Percentiles rank a stretch among this genome's conserved stretches.
Evolutionary conservation across 441 rosid genomes (phyloP).

Genomic region (Gossypium davidsonii): DNA sequence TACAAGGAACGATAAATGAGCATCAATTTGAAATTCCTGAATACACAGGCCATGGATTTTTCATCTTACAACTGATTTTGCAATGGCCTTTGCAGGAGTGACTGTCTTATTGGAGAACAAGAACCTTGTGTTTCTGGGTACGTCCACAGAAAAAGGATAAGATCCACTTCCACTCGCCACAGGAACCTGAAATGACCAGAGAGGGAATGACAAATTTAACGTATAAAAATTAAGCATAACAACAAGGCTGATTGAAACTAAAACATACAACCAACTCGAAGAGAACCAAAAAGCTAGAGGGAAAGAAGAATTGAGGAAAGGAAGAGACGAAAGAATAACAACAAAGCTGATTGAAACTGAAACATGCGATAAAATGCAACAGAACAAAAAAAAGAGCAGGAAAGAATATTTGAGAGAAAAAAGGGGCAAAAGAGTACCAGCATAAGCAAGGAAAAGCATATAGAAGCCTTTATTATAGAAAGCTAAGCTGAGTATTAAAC

Average conservation of each 20-base stretch:
- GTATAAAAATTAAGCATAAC: slow-evolving; percentile 12
- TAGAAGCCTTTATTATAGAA: neutral
- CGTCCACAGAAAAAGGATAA: slow-evolving; percentile 88
- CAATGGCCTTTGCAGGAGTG: slow-evolving; percentile 88
- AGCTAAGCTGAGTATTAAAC: neutral
- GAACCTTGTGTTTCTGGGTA: slow-evolving; percentile 92
- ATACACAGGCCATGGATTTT: slow-evolving; percentile 10
- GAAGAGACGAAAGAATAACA: slow-evolving; percentile 3
- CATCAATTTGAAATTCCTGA: slow-evolving; percentile 21
- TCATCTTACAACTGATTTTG: slow-evolving; percentile 82
- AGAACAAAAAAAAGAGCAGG: neutral
- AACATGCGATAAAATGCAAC: neutral
- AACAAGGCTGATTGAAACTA: neutral
- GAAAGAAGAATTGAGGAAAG: neutral
- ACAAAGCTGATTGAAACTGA: neutral
- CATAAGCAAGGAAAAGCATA: neutral
- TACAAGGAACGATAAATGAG: slow-evolving; percentile 21
- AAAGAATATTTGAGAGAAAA: neutral
- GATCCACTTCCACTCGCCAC: slow-evolving; percentile 97
- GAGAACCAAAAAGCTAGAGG: neutral
- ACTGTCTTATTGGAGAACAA: slow-evolving; percentile 76
- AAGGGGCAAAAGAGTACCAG: neutral
- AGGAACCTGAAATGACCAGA: slow-evolving; percentile 65
- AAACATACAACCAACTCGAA: neutral
- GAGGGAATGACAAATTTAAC: slow-evolving; percentile 12